These are phyloP conservation scores for Skeletonema tropicum DNA, from an alignment of 108 stramenopile genomes.

Conservation along the genomic window DNA sequence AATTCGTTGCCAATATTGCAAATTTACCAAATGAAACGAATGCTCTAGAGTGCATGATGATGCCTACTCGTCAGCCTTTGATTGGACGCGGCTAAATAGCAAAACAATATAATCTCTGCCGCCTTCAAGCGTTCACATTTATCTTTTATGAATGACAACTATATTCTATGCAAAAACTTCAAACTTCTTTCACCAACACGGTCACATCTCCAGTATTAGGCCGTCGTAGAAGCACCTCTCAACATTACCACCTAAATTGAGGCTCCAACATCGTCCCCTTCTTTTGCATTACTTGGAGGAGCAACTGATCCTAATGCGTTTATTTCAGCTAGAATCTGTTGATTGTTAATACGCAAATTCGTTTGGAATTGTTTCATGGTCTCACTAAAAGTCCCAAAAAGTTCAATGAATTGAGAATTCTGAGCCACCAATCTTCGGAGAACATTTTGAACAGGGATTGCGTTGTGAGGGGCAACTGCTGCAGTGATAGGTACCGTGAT, in stretches of 20 bases:
- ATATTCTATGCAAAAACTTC: neutral
- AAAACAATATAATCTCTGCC: neutral
- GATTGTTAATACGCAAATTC: neutral
- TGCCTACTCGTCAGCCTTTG: conserved; percentile 49
- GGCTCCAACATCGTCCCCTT: neutral
- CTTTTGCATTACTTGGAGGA: neutral
- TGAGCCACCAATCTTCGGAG: neutral
- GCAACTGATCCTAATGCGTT: conserved; percentile 1
- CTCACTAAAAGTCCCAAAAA: neutral
- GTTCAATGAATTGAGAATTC: conserved; percentile 1
- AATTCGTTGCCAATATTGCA: conserved; percentile 39
- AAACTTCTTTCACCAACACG: neutral
- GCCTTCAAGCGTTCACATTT: neutral
- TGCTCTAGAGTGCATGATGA: conserved; percentile 43
- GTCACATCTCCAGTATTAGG: neutral
- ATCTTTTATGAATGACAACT: neutral
- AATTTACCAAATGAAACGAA: conserved; percentile 46
- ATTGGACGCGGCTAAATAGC: conserved; percentile 45
- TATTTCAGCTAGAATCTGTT: conserved; percentile 6
- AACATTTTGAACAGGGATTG: neutral
- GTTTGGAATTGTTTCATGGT: neutral
- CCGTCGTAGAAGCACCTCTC: neutral
- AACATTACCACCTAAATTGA: neutral
- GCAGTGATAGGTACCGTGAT: neutral
- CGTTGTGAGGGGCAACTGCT: neutral